Conservation (phyloP, 129 eudicot species). For the Chrysanthemum lavandulifolium region DNA sequence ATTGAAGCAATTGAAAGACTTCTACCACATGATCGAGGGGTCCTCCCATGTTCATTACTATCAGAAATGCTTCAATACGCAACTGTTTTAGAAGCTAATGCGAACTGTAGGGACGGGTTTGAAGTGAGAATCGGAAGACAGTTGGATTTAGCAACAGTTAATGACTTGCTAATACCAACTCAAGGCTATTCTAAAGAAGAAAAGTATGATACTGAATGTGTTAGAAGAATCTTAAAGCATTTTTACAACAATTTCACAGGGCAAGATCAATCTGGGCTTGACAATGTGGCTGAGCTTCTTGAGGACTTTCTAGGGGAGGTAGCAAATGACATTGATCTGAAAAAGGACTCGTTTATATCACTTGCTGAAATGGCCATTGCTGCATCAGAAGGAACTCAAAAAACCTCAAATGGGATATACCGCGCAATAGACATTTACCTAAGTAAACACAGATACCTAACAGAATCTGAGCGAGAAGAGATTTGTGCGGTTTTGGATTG, state of each 20-base stretch:
- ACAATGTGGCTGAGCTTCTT: constrained; percentile 51
- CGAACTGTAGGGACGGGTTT: constrained; percentile 43
- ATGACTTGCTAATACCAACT: constrained; percentile 54
- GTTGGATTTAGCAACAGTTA: constrained; percentile 47
- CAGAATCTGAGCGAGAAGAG: constrained; percentile 56
- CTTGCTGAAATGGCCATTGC: constrained; percentile 55
- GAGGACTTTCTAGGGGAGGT: constrained; percentile 57
- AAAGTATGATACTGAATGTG: constrained; percentile 49
- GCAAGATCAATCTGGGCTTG: constrained; percentile 24
- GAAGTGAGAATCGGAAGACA: constrained; percentile 63
- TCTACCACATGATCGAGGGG: constrained; percentile 43
- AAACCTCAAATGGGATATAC: constrained; percentile 55
- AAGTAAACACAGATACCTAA: constrained; percentile 57
- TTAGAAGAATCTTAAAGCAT: constrained; percentile 54
- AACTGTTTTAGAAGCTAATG: constrained; percentile 34
- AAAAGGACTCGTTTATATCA: constrained; percentile 35
- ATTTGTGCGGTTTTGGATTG: constrained; percentile 63
- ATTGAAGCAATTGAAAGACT: constrained; percentile 59
- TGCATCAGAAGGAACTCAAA: constrained; percentile 34
- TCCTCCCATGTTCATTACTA: constrained; percentile 42
- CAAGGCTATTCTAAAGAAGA: constrained; percentile 57
- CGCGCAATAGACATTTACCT: constrained; percentile 55
- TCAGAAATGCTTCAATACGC: constrained; percentile 58
- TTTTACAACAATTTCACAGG: constrained; percentile 40
- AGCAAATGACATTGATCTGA: constrained; percentile 51